These are phyloP conservation scores for Verticillium tricorpus DNA, from an alignment of 2,329 filamentous ascomycete species.

Conservation along the genomic window DNA sequence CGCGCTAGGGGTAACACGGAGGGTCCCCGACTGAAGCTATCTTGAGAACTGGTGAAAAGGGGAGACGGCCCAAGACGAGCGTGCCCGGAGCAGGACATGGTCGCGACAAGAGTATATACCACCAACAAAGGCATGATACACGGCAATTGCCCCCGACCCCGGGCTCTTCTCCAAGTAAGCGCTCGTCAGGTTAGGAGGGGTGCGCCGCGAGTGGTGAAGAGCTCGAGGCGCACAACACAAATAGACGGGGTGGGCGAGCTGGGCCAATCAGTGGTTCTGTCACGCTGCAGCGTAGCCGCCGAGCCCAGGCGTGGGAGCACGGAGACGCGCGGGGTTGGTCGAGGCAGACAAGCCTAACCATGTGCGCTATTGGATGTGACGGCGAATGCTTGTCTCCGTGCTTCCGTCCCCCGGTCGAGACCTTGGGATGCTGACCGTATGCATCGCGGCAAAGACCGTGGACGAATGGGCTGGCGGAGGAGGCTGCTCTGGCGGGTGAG, in stretches of 20 bases:
- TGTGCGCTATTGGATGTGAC: not conserved
- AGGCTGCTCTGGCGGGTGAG: not conserved
- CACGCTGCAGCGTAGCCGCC: slow-evolving; percentile 25
- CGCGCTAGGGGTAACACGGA: not conserved
- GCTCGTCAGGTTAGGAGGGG: slow-evolving; percentile 8
- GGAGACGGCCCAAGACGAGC: not conserved
- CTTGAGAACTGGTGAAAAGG: not conserved
- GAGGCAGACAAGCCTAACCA: slow-evolving; percentile 1
- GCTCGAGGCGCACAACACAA: slow-evolving; percentile 6
- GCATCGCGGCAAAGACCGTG: not conserved
- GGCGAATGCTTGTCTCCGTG: not conserved
- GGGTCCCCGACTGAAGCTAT: not conserved
- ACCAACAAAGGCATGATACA: not conserved
- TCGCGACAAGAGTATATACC: not conserved
- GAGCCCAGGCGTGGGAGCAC: slow-evolving; percentile 7
- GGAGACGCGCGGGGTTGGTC: slow-evolving; percentile 14
- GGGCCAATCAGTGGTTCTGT: slow-evolving; percentile 23
- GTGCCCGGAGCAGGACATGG: not conserved
- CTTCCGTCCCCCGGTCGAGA: not conserved
- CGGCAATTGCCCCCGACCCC: not conserved
- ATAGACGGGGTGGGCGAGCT: slow-evolving; percentile 10
- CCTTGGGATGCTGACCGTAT: not conserved
- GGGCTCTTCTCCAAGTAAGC: slow-evolving; percentile 9
- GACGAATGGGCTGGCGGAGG: not conserved
- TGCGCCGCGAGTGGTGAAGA: slow-evolving; percentile 9